phyloP scores from a whole-genome alignment of 1,139 yeast genomes.

The Scheffersomyces insectosa region DNA sequence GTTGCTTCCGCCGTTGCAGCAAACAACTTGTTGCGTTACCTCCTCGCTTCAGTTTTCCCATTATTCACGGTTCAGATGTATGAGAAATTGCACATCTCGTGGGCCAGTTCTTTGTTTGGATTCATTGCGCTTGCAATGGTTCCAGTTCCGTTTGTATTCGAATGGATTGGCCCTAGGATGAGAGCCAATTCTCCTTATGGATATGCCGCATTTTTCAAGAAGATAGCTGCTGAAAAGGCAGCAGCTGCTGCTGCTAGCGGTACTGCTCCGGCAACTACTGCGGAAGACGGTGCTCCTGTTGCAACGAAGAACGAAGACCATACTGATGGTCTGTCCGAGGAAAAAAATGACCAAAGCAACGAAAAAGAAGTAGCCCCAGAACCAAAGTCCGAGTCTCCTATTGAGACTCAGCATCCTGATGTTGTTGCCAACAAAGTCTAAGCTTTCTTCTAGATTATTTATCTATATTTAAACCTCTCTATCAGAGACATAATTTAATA shows the following conservation, averaged over 20 bases:
- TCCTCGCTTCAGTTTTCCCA: constrained; percentile 62
- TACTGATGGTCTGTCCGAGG: neutral
- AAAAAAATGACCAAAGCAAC: neutral
- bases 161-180: constrained; percentile 17
- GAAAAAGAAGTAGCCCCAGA: too few relatives aligned
- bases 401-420: constrained; percentile 3
- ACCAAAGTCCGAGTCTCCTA: neutral
- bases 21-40: constrained; percentile 67
- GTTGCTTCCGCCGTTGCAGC: constrained; percentile 83
- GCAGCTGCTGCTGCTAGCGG: constrained; percentile 10
- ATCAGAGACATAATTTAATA: neutral
- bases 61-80: constrained; percentile 49
- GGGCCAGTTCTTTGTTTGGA: constrained; percentile 27
- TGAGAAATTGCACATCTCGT: constrained; percentile 32
- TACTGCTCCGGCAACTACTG: constrained; percentile 9
- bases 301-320: neutral
- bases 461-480: neutral
- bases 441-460: neutral
- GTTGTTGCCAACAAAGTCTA: constrained; percentile 8
- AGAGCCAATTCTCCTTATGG: constrained; percentile 35
- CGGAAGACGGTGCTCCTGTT: constrained; percentile 1
- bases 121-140: constrained; percentile 27
- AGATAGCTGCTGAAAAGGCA: constrained; percentile 28
- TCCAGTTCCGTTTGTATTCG: constrained; percentile 26
- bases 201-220: constrained; percentile 49